Evolutionary conservation across 148 eudicot species (phyloP).

Genomic region (Amaranthus cruentus): DNA sequence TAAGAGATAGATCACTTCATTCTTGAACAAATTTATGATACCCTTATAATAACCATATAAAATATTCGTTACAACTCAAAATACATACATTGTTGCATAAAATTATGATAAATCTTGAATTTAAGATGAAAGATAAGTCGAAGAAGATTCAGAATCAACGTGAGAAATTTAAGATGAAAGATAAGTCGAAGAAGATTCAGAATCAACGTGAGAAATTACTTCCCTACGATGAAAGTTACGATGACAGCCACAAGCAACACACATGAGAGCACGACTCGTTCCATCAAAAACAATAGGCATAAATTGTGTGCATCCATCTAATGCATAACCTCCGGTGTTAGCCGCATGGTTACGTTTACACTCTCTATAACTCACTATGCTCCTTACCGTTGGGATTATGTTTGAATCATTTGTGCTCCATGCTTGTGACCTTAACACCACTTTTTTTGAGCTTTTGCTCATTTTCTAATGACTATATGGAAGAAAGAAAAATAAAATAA

Average conservation of each 20-base stretch:
- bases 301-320: conserved; percentile 31
- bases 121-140: not conserved
- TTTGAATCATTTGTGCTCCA: too few species aligned
- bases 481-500: too few species aligned
- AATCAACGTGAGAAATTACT: conserved; percentile 8
- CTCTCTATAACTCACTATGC: conserved; percentile 15
- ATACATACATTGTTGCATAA: too few species aligned
- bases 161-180: not conserved
- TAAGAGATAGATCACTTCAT: too few species aligned
- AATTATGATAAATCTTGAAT: too few species aligned
- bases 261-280: conserved; percentile 15
- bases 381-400: too few species aligned
- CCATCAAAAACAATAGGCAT: conserved; percentile 25
- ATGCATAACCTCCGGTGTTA: conserved; percentile 26
- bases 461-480: not conserved
- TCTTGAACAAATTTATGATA: too few species aligned
- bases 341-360: conserved; percentile 33
- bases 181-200: conserved; percentile 8
- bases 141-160: conserved; percentile 14
- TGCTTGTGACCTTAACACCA: too few species aligned
- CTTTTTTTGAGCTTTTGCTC: not conserved
- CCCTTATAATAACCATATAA: too few species aligned
- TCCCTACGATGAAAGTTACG: conserved; percentile 29
- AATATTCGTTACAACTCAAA: too few species aligned
- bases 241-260: conserved; percentile 33